Conservation (phyloP, 2,329 filamentous ascomycete genomes). For the Colletotrichum chrysophilum region DNA sequence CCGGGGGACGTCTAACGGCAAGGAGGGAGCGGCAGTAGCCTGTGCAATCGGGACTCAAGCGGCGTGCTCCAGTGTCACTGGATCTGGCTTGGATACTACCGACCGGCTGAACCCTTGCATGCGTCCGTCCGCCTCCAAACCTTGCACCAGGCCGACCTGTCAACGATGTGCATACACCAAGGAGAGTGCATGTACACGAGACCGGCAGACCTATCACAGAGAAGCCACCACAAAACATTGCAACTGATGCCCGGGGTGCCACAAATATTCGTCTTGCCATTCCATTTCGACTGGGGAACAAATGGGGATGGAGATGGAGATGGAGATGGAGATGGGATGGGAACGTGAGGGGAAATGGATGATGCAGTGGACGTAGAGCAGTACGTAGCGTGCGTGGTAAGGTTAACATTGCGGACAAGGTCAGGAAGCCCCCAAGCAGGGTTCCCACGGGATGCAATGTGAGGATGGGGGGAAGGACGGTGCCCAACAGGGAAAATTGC, state of each 20-base stretch:
- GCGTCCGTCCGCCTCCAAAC: constrained; percentile 15
- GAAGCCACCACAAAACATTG: not conserved
- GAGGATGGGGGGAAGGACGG: not conserved
- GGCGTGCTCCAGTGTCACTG: constrained; percentile 19
- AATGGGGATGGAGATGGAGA: not conserved
- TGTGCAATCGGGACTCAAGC: constrained; percentile 22
- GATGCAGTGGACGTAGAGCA: not conserved
- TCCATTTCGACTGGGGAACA: not conserved
- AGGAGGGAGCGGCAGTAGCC: constrained; percentile 19
- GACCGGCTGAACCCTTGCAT: constrained; percentile 24
- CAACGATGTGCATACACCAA: not conserved
- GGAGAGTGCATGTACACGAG: not conserved
- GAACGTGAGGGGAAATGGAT: not conserved
- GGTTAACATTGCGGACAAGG: not conserved
- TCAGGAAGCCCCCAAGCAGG: not conserved
- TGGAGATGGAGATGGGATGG: not conserved
- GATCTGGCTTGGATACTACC: constrained; percentile 19
- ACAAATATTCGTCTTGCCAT: not conserved
- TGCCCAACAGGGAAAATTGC: not conserved
- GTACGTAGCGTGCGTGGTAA: not conserved
- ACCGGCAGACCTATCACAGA: not conserved
- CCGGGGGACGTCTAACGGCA: constrained; percentile 19
- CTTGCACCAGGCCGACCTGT: constrained; percentile 17
- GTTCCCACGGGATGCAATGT: not conserved
- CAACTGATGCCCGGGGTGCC: not conserved